Percentiles rank a stretch among this genome's conserved stretches.
Evolutionary conservation across 345 rosid genomes (phyloP).

Genomic region (Eucalyptus dawsonii): DNA sequence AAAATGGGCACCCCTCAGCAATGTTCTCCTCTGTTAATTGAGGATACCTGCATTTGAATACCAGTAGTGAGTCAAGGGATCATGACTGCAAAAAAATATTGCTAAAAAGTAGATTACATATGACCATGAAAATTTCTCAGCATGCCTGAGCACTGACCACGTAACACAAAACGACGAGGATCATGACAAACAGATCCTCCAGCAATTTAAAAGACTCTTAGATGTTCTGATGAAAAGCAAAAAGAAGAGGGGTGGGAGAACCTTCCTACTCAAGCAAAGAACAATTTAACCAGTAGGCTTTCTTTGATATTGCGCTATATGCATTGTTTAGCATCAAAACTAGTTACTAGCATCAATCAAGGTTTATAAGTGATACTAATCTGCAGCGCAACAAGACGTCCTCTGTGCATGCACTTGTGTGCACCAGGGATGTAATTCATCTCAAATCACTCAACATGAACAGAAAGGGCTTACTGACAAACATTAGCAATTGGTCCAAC

Average conservation of each 20-base stretch:
- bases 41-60: conserved; percentile 9
- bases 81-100: neutral
- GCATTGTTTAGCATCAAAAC: neutral
- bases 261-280: neutral
- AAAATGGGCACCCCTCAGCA: conserved; percentile 16
- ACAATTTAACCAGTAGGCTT: neutral
- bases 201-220: neutral
- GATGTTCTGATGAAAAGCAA: neutral
- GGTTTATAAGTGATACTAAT: neutral
- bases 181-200: neutral
- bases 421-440: neutral
- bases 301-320: neutral
- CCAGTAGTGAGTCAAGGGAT: neutral
- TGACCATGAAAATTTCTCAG: neutral
- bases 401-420: neutral
- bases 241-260: neutral
- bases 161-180: neutral
- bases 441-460: neutral
- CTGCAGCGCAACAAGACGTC: neutral
- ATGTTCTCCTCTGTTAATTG: conserved; percentile 5
- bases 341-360: neutral
- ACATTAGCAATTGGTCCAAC: neutral
- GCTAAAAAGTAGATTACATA: neutral
- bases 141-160: neutral
- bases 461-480: neutral